A percentile compares a stretch with the other conserved stretches of the same genome.
Evolutionary conservation across 768 basidiomycete species (phyloP).

Genomic region (Hygrophorus pudorinus): DNA sequence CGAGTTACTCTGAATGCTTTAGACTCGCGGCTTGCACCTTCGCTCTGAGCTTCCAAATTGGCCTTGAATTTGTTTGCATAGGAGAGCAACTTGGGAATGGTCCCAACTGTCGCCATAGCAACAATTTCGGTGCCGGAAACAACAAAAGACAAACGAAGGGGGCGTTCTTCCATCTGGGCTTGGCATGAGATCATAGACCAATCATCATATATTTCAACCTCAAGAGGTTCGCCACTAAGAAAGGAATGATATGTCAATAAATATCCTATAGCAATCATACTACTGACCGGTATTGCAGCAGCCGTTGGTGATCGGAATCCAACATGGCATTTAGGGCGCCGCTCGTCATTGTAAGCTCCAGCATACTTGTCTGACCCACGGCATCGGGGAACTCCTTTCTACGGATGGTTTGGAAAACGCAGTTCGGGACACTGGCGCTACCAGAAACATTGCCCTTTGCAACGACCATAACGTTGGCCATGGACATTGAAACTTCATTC

Average conservation of each 20-base stretch:
- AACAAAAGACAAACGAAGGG: slow-evolving; percentile 64
- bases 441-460: slow-evolving; percentile 72
- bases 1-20: slow-evolving; percentile 64
- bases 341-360: slow-evolving; percentile 68
- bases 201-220: slow-evolving; percentile 69
- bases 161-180: slow-evolving; percentile 32
- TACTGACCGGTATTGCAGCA: slow-evolving; percentile 67
- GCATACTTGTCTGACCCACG: slow-evolving; percentile 38
- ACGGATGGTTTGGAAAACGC: slow-evolving; percentile 67
- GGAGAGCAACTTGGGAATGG: slow-evolving; percentile 67
- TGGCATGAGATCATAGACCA: slow-evolving; percentile 50
- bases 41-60: slow-evolving; percentile 62
- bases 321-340: slow-evolving; percentile 56
- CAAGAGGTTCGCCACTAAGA: slow-evolving; percentile 65
- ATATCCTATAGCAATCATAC: not conserved
- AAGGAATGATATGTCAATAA: slow-evolving; percentile 2
- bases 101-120: slow-evolving; percentile 59
- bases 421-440: slow-evolving; percentile 51
- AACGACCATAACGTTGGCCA: slow-evolving; percentile 54
- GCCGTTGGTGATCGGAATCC: slow-evolving; percentile 67
- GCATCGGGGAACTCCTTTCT: slow-evolving; percentile 31
- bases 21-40: slow-evolving; percentile 73
- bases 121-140: slow-evolving; percentile 61
- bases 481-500: slow-evolving; percentile 55
- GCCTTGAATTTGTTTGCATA: slow-evolving; percentile 67